phyloP scores from a whole-genome alignment of 2,329 filamentous ascomycete genomes.

The Chaetomium sp. region DNA sequence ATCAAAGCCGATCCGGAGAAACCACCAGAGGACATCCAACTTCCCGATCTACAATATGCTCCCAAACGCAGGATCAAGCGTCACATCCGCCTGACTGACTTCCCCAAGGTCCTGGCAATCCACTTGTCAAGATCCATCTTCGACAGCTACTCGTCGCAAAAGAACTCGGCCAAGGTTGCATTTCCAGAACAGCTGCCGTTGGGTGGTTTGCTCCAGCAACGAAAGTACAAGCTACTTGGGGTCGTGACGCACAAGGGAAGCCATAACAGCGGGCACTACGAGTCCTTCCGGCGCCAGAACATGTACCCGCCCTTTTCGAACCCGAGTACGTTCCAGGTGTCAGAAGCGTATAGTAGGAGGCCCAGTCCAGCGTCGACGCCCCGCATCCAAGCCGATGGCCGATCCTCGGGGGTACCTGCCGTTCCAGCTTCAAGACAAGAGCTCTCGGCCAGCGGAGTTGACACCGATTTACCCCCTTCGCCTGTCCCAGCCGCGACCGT shows the following conservation, averaged over 20 bases:
- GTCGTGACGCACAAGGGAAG: constrained; percentile 94
- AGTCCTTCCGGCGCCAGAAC: constrained; percentile 88
- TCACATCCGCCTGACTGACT: constrained; percentile 81
- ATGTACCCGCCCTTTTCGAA: constrained; percentile 80
- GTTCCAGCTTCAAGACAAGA: constrained; percentile 53
- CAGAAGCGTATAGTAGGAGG: constrained; percentile 70
- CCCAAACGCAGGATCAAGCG: constrained; percentile 84
- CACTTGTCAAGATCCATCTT: constrained; percentile 94
- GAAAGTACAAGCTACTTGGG: constrained; percentile 80
- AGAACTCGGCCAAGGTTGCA: constrained; percentile 91
- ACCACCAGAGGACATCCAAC: constrained; percentile 67
- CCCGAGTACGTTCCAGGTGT: constrained; percentile 73
- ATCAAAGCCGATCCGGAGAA: constrained; percentile 82
- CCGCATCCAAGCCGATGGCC: constrained; percentile 43
- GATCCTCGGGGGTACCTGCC: constrained; percentile 42
- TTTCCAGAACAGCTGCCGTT: constrained; percentile 87
- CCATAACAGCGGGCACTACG: constrained; percentile 95
- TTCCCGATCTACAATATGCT: constrained; percentile 73
- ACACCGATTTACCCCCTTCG: constrained; percentile 29
- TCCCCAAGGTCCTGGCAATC: constrained; percentile 87
- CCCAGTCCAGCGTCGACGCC: constrained; percentile 57
- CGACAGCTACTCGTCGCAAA: constrained; percentile 77
- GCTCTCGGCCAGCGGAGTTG: constrained; percentile 42
- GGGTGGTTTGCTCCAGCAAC: constrained; percentile 75
- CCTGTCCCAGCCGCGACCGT: constrained; percentile 14